Evolutionary conservation across 331 rosid genomes (phyloP).

Genomic region (Cydonia oblonga): DNA sequence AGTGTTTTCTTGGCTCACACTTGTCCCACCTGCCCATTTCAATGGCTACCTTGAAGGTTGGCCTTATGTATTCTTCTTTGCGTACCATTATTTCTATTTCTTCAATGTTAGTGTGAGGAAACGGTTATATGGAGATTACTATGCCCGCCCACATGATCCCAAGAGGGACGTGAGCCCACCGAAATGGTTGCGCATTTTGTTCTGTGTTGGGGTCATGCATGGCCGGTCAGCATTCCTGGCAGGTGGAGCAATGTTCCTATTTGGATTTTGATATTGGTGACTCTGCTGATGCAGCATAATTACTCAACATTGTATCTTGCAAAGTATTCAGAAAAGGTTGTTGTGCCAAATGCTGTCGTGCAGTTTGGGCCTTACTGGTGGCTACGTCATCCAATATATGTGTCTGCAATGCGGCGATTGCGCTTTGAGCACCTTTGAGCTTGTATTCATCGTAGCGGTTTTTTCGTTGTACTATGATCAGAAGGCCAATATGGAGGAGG

Average conservation of each 20-base stretch:
- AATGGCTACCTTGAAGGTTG: conserved; percentile 95
- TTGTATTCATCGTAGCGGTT: conserved; percentile 45
- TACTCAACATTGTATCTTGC: conserved; percentile 78
- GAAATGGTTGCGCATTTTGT: conserved; percentile 46
- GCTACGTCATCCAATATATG: conserved; percentile 86
- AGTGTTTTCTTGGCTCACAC: conserved; percentile 83
- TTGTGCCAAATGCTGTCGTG: conserved; percentile 78
- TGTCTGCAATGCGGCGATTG: conserved; percentile 49
- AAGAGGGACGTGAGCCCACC: conserved; percentile 74
- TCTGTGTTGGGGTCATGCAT: conserved; percentile 57
- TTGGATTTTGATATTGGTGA: conserved; percentile 52
- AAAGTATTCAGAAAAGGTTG: conserved; percentile 80
- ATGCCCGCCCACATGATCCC: conserved; percentile 66
- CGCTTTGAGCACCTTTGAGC: conserved; percentile 78
- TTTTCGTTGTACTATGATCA: conserved; percentile 66
- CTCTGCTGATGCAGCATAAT: conserved; percentile 69
- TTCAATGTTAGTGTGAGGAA: conserved; percentile 72
- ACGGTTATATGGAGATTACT: conserved; percentile 73
- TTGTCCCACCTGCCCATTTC: conserved; percentile 75
- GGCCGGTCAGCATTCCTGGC: conserved; percentile 55
- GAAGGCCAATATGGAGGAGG: conserved; percentile 81
- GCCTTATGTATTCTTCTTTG: conserved; percentile 82
- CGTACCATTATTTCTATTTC: conserved; percentile 88
- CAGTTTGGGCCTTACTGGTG: conserved; percentile 94
- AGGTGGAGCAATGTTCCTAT: conserved; percentile 64